A percentile compares a stretch with the other conserved stretches of the same genome.
These are phyloP conservation scores for Vicia villosa DNA, from an alignment of 306 rosid genomes.

Conservation along the genomic window DNA sequence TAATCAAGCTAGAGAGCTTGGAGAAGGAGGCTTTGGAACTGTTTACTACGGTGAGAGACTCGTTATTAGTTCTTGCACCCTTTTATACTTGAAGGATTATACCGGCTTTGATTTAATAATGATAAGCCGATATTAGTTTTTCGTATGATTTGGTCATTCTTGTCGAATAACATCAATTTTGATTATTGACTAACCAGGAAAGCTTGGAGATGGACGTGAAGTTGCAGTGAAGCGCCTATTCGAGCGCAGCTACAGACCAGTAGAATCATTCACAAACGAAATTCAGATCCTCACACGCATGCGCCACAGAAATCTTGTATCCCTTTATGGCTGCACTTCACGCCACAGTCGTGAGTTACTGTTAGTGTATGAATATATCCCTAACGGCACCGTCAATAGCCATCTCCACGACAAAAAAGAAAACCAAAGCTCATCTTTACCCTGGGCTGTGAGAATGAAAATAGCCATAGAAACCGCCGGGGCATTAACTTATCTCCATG, in stretches of 20 bases:
- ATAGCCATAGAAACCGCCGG: slow-evolving; percentile 66
- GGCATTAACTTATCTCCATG: slow-evolving; percentile 70
- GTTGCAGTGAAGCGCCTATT: slow-evolving; percentile 70
- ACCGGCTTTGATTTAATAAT: background rate
- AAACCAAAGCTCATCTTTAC: slow-evolving; percentile 20
- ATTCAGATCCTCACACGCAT: slow-evolving; percentile 57
- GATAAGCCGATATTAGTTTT: background rate
- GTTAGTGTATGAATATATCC: slow-evolving; percentile 62
- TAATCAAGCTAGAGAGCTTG: slow-evolving; percentile 50
- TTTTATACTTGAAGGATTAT: background rate
- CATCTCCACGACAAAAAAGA: slow-evolving; percentile 56
- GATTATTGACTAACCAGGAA: slow-evolving; percentile 42
- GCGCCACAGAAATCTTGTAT: slow-evolving; percentile 55
- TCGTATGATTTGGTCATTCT: background rate
- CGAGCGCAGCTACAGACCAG: slow-evolving; percentile 54
- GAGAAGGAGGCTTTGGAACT: slow-evolving; percentile 55
- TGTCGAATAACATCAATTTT: slow-evolving; percentile 4
- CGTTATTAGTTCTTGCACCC: background rate
- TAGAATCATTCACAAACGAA: slow-evolving; percentile 62
- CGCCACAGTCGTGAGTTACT: slow-evolving; percentile 28
- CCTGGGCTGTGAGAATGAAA: slow-evolving; percentile 56
- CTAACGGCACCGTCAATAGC: slow-evolving; percentile 62
- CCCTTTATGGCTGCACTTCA: slow-evolving; percentile 74
- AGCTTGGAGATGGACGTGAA: slow-evolving; percentile 67
- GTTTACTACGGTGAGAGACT: slow-evolving; percentile 38